Percentiles rank a stretch among this genome's conserved stretches.
phyloP scores from a whole-genome alignment of 352 stramenopile genomes.

The Pythium phragmiticola region DNA sequence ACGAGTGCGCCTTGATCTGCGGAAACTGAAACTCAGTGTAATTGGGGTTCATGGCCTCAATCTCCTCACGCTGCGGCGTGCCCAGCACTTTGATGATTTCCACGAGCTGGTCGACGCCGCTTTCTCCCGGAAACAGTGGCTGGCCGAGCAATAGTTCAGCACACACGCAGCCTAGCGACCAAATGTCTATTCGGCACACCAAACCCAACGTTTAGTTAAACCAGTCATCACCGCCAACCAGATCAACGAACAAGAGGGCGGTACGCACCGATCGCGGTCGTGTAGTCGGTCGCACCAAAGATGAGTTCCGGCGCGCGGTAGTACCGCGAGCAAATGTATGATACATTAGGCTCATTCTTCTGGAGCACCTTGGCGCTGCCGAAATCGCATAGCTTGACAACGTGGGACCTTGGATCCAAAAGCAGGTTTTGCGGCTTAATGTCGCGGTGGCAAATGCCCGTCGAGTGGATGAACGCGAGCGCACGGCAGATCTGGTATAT shows the following conservation, averaged over 20 bases:
- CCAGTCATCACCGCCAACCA: no score
- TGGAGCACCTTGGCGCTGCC: constrained; percentile 95
- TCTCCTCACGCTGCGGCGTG: constrained; percentile 98
- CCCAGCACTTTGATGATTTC: constrained; percentile 99
- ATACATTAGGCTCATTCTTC: constrained; percentile 98
- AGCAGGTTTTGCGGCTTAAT: constrained; percentile 99
- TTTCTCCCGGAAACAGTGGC: constrained; percentile 98
- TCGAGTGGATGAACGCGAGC: constrained; percentile 97
- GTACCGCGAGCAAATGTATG: constrained; percentile 99
- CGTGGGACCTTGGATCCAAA: constrained; percentile 95
- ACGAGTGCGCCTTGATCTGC: constrained; percentile 98
- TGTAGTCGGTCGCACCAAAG: constrained; percentile 99
- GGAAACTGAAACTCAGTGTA: constrained; percentile 99
- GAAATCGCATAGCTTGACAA: constrained; percentile 99
- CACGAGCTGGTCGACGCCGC: constrained; percentile 98
- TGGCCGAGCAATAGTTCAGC: constrained; percentile 97
- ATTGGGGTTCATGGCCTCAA: constrained; percentile 99
- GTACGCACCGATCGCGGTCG: constrained; percentile 93
- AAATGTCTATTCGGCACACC: constrained; percentile 79
- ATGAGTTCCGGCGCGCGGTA: constrained; percentile 99
- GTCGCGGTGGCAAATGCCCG: constrained; percentile 98
- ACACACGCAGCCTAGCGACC: constrained; percentile 96
- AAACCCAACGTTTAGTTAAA: no score
- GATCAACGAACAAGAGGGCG: constrained; percentile 37
- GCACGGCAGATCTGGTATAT: constrained; percentile 99